These are phyloP conservation scores for Urochloa ruziziensis DNA, from an alignment of 176 grass and related monocot genomes.

Conservation along the genomic window DNA sequence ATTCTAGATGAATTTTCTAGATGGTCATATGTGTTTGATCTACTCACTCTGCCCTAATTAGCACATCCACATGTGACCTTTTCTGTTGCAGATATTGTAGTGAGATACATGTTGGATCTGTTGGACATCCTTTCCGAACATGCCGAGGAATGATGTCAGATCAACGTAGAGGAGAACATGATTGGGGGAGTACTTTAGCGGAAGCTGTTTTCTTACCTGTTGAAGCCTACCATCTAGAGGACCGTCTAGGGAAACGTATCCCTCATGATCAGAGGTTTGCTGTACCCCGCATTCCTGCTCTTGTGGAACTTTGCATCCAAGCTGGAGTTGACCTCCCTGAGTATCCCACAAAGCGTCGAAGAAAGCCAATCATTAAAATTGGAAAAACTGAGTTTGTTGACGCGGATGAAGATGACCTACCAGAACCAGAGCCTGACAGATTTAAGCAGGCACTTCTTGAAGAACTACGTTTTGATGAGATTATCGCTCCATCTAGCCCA, in stretches of 20 bases:
- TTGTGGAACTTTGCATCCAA: constrained; percentile 90
- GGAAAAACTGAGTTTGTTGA: constrained; percentile 82
- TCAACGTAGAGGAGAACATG: constrained; percentile 69
- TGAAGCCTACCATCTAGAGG: constrained; percentile 79
- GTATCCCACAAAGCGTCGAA: constrained; percentile 71
- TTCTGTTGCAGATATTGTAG: constrained; percentile 67
- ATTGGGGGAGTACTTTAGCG: constrained; percentile 63
- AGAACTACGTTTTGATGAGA: constrained; percentile 44
- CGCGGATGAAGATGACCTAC: constrained; percentile 89
- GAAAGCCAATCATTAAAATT: constrained; percentile 74
- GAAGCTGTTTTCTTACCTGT: constrained; percentile 83
- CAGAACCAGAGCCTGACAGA: constrained; percentile 56
- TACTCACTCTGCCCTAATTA: not conserved
- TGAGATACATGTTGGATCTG: constrained; percentile 79
- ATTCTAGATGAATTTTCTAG: not conserved
- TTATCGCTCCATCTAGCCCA: constrained; percentile 37
- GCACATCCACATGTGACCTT: not conserved
- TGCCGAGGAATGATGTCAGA: constrained; percentile 67
- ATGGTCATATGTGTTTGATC: not conserved
- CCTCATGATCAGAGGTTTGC: constrained; percentile 80
- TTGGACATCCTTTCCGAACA: constrained; percentile 81
- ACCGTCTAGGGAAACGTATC: constrained; percentile 75
- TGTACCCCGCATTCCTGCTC: constrained; percentile 63
- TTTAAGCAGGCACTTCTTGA: constrained; percentile 62
- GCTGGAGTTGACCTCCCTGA: constrained; percentile 79